Conservation (phyloP, 371 early-diverging fungal genomes). For the Mucor velutinosus region DNA sequence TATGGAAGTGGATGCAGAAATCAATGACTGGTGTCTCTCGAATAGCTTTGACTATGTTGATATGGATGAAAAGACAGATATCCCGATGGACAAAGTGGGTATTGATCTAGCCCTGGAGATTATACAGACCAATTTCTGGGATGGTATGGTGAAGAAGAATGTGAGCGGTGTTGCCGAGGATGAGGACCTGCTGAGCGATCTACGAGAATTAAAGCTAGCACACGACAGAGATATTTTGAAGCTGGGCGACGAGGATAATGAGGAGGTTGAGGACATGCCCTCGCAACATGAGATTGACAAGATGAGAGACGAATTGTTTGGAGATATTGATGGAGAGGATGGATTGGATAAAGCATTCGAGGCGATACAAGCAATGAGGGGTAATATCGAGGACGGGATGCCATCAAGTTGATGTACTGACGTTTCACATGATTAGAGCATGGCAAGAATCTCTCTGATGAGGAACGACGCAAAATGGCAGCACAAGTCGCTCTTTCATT, state of each 20-base stretch:
- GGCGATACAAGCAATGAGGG: conserved; percentile 57
- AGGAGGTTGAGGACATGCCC: conserved; percentile 33
- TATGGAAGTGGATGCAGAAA: conserved; percentile 8
- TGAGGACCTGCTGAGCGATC: conserved; percentile 11
- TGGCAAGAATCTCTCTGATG: conserved; percentile 56
- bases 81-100: conserved; percentile 41
- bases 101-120: conserved; percentile 56
- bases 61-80: conserved; percentile 40
- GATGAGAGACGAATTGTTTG: conserved; percentile 63
- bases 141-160: conserved; percentile 59
- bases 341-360: conserved; percentile 63
- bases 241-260: conserved; percentile 10
- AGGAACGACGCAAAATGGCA: conserved; percentile 65
- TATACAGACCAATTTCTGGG: conserved; percentile 75
- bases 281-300: conserved; percentile 46
- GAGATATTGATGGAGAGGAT: conserved; percentile 65
- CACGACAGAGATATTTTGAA: conserved; percentile 6
- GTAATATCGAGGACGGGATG: conserved; percentile 27
- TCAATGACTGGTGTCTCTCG: conserved; percentile 59
- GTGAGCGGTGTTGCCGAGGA: conserved; percentile 17
- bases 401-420: background rate
- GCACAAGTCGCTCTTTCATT: conserved; percentile 72
- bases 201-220: conserved; percentile 13
- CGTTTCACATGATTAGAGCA: conserved; percentile 41
- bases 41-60: conserved; percentile 71